Evolutionary conservation across 805 yeast species (phyloP).

Genomic region (Starmerella kuoi): DNA sequence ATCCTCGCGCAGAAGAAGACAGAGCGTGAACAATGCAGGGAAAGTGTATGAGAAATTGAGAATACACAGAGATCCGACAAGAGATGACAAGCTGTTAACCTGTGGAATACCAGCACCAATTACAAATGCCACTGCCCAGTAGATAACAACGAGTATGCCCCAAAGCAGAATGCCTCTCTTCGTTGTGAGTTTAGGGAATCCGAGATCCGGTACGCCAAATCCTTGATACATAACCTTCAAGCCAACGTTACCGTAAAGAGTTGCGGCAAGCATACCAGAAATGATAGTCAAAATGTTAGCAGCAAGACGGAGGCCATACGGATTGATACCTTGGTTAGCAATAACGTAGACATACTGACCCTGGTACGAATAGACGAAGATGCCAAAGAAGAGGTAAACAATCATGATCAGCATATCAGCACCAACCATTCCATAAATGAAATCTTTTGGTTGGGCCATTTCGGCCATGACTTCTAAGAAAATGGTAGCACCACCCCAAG

Average conservation of each 20-base stretch:
- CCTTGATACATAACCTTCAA: constrained; percentile 36
- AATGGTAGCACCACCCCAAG: constrained; percentile 42
- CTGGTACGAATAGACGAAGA: constrained; percentile 35
- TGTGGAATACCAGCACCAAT: constrained; percentile 37
- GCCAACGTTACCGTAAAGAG: constrained; percentile 38
- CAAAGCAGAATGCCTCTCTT: constrained; percentile 31
- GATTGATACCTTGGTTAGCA: constrained; percentile 35
- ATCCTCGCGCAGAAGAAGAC: constrained; percentile 14
- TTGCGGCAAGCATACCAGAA: constrained; percentile 35
- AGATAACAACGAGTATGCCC: constrained; percentile 30
- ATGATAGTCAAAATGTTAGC: constrained; percentile 31
- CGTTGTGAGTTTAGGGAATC: constrained; percentile 29
- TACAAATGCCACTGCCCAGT: constrained; percentile 37
- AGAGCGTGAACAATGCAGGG: constrained; percentile 27
- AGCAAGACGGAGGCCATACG: constrained; percentile 29
- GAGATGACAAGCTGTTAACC: constrained; percentile 31
- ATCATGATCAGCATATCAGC: constrained; percentile 35
- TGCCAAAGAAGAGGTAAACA: constrained; percentile 34
- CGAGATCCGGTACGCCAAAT: constrained; percentile 28
- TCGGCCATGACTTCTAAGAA: constrained; percentile 40
- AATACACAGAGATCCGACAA: constrained; percentile 37
- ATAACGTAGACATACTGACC: constrained; percentile 32
- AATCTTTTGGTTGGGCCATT: constrained; percentile 38
- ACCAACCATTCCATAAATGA: constrained; percentile 37
- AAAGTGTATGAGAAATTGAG: constrained; percentile 38